Evolutionary conservation across 345 rosid species (phyloP), one percentile per base, ranked within the genome.

Genomic region (Hibiscus syriacus): DNA sequence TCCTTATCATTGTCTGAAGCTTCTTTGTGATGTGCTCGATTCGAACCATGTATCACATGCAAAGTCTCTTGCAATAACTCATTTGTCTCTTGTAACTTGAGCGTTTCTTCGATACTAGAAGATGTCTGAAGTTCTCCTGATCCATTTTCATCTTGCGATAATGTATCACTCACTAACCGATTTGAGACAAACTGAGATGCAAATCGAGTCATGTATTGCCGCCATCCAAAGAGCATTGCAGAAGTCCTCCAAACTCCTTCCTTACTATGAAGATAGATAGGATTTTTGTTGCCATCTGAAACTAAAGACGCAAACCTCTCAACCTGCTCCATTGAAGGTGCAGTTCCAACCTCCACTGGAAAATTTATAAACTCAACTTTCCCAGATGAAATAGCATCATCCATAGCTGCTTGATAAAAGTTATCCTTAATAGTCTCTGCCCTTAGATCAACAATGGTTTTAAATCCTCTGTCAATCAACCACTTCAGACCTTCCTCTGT

Each of bases 201-300:
- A 63, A 27, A 69, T 59, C 95, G 88, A 68, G 80, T 83, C 87
- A 86, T 85, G 82, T 79, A 87, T 85, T 93, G 98, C 80, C 86
- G 83, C 95, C 98, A 93, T 79, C 97, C 83, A 58, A 97, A 90
- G 41, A 90, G 79, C 98, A 93, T 86, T 25, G 95, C 92, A 64
- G 85, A 85, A 63, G 95, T 80, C 84, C 98, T 86, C 95, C 92
- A 74, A 16, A 72, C 90, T 60, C 97, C 98, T 86, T 93, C 97
- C 73, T 85, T 93, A 70, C 98, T 87, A 71, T 93, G 97, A 36
- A 93, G 91, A 75, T 89, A 93, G 49, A 93, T 77, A 38, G 98
- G 97, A 75, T 45, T 82, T 80, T 86, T 93, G 78, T 85, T 78
- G 74, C 74, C 66, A 79, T 90, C 94, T 27, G 86, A 79, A 69